Conservation (phyloP, 2,329 filamentous ascomycete genomes). For the Aureobasidium melanogenum region DNA sequence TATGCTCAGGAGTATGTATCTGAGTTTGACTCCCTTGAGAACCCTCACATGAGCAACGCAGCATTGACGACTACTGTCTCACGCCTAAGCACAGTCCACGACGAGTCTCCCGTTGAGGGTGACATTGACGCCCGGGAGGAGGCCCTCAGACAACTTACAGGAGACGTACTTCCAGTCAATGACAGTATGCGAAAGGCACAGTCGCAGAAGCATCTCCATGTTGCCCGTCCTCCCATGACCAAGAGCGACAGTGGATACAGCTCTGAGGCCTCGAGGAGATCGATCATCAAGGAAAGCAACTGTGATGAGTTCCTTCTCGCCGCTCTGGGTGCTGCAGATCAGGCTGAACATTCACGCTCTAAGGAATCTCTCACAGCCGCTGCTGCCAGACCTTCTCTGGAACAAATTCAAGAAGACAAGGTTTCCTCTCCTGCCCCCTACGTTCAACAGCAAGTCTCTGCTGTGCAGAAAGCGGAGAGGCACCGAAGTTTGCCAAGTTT, state of each 20-base stretch:
- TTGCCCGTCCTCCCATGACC: neutral
- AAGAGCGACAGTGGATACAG: slow-evolving; percentile 28
- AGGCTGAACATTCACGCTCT: neutral
- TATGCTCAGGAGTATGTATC: slow-evolving; percentile 19
- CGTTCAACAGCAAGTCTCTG: neutral
- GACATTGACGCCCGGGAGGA: slow-evolving; percentile 17
- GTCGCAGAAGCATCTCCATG: neutral
- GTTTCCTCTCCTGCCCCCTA: neutral
- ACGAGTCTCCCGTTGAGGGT: slow-evolving; percentile 11
- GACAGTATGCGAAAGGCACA: neutral
- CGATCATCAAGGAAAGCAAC: slow-evolving; percentile 13
- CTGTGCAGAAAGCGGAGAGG: slow-evolving; percentile 1
- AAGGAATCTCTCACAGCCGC: neutral
- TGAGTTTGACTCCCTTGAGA: slow-evolving; percentile 17
- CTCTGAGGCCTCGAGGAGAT: slow-evolving; percentile 21
- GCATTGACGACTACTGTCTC: slow-evolving; percentile 16
- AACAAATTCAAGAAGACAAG: neutral
- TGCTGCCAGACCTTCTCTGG: neutral
- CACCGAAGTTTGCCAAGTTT: slow-evolving; percentile 9
- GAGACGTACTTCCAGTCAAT: neutral
- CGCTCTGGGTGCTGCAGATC: neutral
- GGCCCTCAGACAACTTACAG: slow-evolving; percentile 21
- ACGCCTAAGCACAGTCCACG: slow-evolving; percentile 22
- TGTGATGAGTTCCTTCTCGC: slow-evolving; percentile 13
- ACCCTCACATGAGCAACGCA: slow-evolving; percentile 15